A percentile compares a stretch with the other conserved stretches of the same genome.
Evolutionary conservation across 169 alveolate species (phyloP).

Genomic region (Neospora caninum): DNA sequence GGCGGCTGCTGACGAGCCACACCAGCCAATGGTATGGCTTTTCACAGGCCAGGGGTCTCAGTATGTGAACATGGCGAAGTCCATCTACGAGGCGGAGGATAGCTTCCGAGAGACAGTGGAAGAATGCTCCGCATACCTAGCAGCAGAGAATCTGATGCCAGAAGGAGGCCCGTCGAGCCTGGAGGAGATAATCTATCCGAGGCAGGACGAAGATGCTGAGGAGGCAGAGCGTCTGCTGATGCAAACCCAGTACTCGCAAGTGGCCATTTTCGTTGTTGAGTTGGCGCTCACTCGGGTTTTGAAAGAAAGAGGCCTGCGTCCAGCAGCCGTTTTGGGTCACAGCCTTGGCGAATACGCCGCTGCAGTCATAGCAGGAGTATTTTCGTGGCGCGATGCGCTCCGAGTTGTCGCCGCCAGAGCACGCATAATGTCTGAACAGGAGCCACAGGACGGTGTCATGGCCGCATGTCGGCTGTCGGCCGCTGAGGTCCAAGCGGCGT

Average conservation of each 20-base stretch:
- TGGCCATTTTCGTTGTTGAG: constrained; percentile 77
- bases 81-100: constrained; percentile 49
- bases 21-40: constrained; percentile 35
- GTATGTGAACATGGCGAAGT: constrained; percentile 68
- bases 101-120: constrained; percentile 60
- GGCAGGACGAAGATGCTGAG: not conserved
- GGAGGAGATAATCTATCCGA: constrained; percentile 66
- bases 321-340: constrained; percentile 78
- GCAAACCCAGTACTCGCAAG: constrained; percentile 70
- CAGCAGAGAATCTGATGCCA: not conserved
- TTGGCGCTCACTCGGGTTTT: constrained; percentile 69
- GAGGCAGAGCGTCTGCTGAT: not conserved
- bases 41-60: constrained; percentile 76
- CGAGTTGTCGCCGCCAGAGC: constrained; percentile 45
- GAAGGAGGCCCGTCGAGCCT: constrained; percentile 38
- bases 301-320: constrained; percentile 74
- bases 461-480: constrained; percentile 56
- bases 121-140: constrained; percentile 48
- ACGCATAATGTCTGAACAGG: constrained; percentile 21
- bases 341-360: constrained; percentile 80
- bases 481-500: constrained; percentile 31
- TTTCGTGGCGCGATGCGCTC: constrained; percentile 65
- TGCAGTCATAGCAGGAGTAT: constrained; percentile 73
- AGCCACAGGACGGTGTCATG: constrained; percentile 53
- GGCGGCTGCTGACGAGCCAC: not conserved